These are phyloP conservation scores for Monsonia emarginata DNA, from an alignment of 441 rosid genomes.

Conservation along the genomic window DNA sequence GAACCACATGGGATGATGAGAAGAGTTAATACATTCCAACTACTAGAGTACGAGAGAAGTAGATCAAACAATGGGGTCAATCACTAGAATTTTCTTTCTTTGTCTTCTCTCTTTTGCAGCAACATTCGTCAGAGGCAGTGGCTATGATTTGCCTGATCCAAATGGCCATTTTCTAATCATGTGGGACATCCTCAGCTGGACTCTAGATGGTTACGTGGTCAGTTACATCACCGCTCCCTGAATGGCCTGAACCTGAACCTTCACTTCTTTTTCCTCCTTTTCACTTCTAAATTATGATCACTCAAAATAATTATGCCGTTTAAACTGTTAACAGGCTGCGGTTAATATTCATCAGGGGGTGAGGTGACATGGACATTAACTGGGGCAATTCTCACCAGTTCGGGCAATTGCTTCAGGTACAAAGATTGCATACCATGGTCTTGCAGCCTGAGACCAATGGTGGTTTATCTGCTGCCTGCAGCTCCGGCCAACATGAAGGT, in stretches of 20 bases:
- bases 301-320: background rate
- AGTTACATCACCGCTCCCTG: background rate
- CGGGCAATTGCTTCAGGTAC: background rate
- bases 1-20: background rate
- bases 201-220: background rate
- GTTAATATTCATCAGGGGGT: background rate
- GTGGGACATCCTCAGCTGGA: background rate
- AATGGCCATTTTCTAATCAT: background rate
- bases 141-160: background rate
- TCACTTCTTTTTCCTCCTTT: background rate
- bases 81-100: background rate
- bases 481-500: slow-evolving; percentile 1
- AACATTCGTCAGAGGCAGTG: background rate
- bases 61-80: slow-evolving; percentile 4
- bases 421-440: background rate
- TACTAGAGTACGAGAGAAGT: background rate
- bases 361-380: background rate
- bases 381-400: background rate
- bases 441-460: background rate
- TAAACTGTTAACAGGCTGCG: background rate
- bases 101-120: background rate
- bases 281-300: background rate
- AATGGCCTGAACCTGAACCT: background rate
- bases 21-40: background rate
- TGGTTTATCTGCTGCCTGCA: background rate